Evolutionary conservation across 225 moss, liverwort and hornwort species (phyloP).

Genomic region (Straminergon stramineum): DNA sequence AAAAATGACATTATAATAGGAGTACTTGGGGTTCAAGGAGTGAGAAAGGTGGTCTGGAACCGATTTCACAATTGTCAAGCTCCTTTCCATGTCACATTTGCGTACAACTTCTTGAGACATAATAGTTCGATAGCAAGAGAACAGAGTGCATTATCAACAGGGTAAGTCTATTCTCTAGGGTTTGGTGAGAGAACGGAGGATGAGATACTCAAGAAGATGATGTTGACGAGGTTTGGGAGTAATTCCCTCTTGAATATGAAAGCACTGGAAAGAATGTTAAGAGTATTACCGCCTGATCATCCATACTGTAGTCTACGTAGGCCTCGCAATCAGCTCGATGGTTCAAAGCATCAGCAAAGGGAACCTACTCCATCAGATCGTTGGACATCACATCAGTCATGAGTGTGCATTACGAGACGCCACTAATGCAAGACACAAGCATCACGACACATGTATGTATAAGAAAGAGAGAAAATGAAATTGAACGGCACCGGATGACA

Average conservation of each 20-base stretch:
- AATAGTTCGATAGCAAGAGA: not conserved
- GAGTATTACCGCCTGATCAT: slow-evolving; percentile 65
- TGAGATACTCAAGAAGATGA: not conserved
- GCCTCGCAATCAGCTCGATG: slow-evolving; percentile 62
- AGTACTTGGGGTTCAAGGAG: not conserved
- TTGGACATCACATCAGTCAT: not conserved
- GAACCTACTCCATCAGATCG: slow-evolving; percentile 41
- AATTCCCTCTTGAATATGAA: not conserved
- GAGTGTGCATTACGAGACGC: not conserved
- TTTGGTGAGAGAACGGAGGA: not conserved
- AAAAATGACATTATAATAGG: too few relatives aligned
- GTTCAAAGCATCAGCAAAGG: slow-evolving; percentile 79
- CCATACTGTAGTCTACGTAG: slow-evolving; percentile 74
- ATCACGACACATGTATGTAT: not conserved
- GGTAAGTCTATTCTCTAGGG: not conserved
- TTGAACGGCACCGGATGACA: not conserved
- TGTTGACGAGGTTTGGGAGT: not conserved
- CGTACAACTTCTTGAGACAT: not conserved
- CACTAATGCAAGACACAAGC: not conserved
- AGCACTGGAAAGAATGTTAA: not conserved
- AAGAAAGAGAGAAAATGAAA: not conserved
- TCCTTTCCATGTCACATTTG: not conserved
- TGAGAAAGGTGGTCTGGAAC: not conserved
- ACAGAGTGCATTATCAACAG: not conserved
- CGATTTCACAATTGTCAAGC: not conserved